Conservation (phyloP, 768 basidiomycete species). For the Calocera viscosa region DNA sequence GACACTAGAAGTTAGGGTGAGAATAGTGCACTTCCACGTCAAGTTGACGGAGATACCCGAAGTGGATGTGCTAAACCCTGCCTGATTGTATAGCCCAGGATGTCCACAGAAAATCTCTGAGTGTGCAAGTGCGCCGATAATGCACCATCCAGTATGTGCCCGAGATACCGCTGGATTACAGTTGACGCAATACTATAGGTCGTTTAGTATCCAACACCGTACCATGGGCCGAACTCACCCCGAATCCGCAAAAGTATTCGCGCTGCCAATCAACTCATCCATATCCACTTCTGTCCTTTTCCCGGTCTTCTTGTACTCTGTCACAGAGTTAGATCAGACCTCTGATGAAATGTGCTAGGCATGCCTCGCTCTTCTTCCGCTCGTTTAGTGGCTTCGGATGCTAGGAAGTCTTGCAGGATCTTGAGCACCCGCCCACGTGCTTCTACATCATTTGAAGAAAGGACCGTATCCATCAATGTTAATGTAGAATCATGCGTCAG, state of each 20-base stretch:
- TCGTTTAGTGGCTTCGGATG: slow-evolving; percentile 71
- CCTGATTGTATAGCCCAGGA: slow-evolving; percentile 82
- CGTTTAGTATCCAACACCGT: background rate
- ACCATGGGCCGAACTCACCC: slow-evolving; percentile 41
- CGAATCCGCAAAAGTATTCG: slow-evolving; percentile 90
- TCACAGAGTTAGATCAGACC: slow-evolving; percentile 25
- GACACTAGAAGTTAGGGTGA: slow-evolving; percentile 45
- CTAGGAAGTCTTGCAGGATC: slow-evolving; percentile 85
- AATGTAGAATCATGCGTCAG: slow-evolving; percentile 75
- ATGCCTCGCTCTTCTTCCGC: slow-evolving; percentile 55
- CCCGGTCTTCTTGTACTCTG: slow-evolving; percentile 30
- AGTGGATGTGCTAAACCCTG: slow-evolving; percentile 94
- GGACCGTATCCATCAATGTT: slow-evolving; percentile 79
- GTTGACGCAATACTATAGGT: slow-evolving; percentile 74
- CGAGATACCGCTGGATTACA: slow-evolving; percentile 83
- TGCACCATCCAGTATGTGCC: slow-evolving; percentile 68
- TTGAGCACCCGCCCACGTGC: slow-evolving; percentile 59
- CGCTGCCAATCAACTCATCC: slow-evolving; percentile 89
- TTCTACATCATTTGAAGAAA: slow-evolving; percentile 60
- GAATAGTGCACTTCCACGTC: background rate
- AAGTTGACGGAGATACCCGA: slow-evolving; percentile 40
- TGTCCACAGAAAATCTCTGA: slow-evolving; percentile 76
- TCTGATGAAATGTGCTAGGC: background rate
- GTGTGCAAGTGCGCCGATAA: slow-evolving; percentile 56
- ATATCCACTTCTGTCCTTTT: slow-evolving; percentile 53